These are phyloP conservation scores for Raffaelea arxii DNA, from an alignment of 2,329 filamentous ascomycete species.

Conservation along the genomic window DNA sequence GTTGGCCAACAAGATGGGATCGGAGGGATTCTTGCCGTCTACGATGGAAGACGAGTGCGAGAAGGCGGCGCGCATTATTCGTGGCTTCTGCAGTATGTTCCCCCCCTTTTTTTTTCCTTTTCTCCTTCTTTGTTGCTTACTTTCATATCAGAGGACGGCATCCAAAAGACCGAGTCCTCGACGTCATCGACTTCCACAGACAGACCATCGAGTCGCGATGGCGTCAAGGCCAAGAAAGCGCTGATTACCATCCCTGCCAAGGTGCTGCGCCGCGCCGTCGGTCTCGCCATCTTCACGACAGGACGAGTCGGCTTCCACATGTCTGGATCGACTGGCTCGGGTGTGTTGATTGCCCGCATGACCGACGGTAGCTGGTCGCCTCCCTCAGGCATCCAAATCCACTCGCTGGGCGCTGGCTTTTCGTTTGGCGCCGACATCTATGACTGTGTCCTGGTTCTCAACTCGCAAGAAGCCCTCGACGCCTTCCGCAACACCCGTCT, in stretches of 20 bases:
- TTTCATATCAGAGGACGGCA: slow-evolving; percentile 45
- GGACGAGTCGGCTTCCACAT: slow-evolving; percentile 49
- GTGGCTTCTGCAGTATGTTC: slow-evolving; percentile 70
- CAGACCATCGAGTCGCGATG: no score
- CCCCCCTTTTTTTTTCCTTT: no score
- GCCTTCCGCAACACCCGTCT: slow-evolving; percentile 68
- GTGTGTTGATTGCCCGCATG: slow-evolving; percentile 45
- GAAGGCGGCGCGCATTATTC: slow-evolving; percentile 77
- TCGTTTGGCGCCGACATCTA: slow-evolving; percentile 79
- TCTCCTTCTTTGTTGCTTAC: no score
- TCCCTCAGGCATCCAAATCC: slow-evolving; percentile 72
- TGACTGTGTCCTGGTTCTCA: slow-evolving; percentile 82
- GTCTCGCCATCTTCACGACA: slow-evolving; percentile 60
- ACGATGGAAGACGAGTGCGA: slow-evolving; percentile 83
- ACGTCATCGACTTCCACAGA: slow-evolving; percentile 13
- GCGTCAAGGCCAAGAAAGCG: no score
- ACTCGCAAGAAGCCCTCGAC: slow-evolving; percentile 63
- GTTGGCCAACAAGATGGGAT: slow-evolving; percentile 72
- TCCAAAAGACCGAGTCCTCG: slow-evolving; percentile 29
- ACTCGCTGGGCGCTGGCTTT: slow-evolving; percentile 71
- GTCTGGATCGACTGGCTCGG: slow-evolving; percentile 49
- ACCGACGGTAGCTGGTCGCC: slow-evolving; percentile 60
- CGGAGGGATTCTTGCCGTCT: slow-evolving; percentile 77
- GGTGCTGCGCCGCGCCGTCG: slow-evolving; percentile 56
- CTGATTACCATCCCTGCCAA: slow-evolving; percentile 44